Evolutionary conservation across 768 basidiomycete genomes (phyloP), one percentile per base, ranked within the genome.

Genomic region (Termitomyces heimii): DNA sequence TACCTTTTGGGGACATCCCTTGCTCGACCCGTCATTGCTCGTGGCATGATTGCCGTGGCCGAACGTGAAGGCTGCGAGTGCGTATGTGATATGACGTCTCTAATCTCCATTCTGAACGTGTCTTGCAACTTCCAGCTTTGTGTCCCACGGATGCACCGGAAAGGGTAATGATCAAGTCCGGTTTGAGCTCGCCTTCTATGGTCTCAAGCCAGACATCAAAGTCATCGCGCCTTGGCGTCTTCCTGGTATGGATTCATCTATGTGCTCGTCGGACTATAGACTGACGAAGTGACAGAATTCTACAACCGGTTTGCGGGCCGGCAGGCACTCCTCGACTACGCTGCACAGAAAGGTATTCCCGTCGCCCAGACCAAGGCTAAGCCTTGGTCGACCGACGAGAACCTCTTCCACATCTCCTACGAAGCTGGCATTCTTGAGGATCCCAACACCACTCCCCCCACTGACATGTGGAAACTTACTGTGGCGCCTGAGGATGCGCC

Each of bases 91-190:
- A 26, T 42, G 26, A 6, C 6, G 49, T 18, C 42, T 20, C 53
- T 5, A 42, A 28, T 26, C 47, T 22, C 28, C n/a, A 31, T 10
- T 16, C 47, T 47, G 16, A 56, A 34, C 9, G 22, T 37, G 37
- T 44, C 13, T 16, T 28, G 32, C 16, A 24, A 37, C 43, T 20
- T 47, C 1, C 37, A 96, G 94, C 72, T 99, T 82, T 69, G 96
- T 98, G 60, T 85, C 96, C 26, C 97, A 98, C 74, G 97, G 97
- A 26, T 99, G 97, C 82, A 99, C 97, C 51, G 97, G 97, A 53
- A 99, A 99, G 79, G 97, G 97, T 53, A 99, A 99, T 72, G 97
- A 99, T 73, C 97, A 99, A 75, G 97, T 99, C 66, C 92, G 97
- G 59, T 99, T 98, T 72, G 97, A 99, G 70, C 86, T 98, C 55